Percentiles rank a stretch among this genome's conserved stretches.
phyloP scores from a whole-genome alignment of 441 rosid species.

The Erysimum pusillum region DNA sequence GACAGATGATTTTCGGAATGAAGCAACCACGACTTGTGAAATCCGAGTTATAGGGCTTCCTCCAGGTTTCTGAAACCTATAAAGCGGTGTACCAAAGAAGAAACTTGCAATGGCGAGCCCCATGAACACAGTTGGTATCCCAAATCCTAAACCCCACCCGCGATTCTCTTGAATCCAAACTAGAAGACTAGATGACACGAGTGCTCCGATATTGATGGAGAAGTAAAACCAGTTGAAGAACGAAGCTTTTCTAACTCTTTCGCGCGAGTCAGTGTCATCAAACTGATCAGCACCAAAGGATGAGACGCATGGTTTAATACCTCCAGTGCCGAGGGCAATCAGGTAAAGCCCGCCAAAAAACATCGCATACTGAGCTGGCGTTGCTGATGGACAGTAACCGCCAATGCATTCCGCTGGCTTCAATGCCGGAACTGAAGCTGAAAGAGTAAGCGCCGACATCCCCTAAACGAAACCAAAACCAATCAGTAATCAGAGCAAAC shows the following conservation, averaged over 20 bases:
- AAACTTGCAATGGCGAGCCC: slow-evolving; percentile 82
- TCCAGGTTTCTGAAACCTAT: slow-evolving; percentile 83
- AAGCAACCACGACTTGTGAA: slow-evolving; percentile 80
- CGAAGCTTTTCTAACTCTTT: slow-evolving; percentile 78
- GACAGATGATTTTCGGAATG: slow-evolving; percentile 67
- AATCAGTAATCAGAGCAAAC: slow-evolving; percentile 4
- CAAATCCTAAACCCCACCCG: slow-evolving; percentile 94
- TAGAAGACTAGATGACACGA: slow-evolving; percentile 74
- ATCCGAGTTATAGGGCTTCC: slow-evolving; percentile 87
- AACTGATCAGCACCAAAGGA: slow-evolving; percentile 93
- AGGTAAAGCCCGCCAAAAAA: slow-evolving; percentile 86
- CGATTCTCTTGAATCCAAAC: slow-evolving; percentile 89
- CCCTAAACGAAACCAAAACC: slow-evolving; percentile 58
- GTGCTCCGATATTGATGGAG: slow-evolving; percentile 81
- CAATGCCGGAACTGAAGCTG: slow-evolving; percentile 75
- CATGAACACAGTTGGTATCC: slow-evolving; percentile 87
- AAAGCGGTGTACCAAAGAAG: slow-evolving; percentile 83
- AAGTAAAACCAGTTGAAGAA: slow-evolving; percentile 93
- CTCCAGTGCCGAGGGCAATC: slow-evolving; percentile 87
- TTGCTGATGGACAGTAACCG: slow-evolving; percentile 70
- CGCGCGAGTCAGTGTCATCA: slow-evolving; percentile 79
- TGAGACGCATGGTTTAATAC: slow-evolving; percentile 93
- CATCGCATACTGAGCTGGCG: slow-evolving; percentile 66
- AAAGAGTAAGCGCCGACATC: slow-evolving; percentile 84
- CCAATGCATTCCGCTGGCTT: slow-evolving; percentile 72